phyloP scores from a whole-genome alignment of 495 filamentous ascomycete genomes.

The Aspergillus diversus region DNA sequence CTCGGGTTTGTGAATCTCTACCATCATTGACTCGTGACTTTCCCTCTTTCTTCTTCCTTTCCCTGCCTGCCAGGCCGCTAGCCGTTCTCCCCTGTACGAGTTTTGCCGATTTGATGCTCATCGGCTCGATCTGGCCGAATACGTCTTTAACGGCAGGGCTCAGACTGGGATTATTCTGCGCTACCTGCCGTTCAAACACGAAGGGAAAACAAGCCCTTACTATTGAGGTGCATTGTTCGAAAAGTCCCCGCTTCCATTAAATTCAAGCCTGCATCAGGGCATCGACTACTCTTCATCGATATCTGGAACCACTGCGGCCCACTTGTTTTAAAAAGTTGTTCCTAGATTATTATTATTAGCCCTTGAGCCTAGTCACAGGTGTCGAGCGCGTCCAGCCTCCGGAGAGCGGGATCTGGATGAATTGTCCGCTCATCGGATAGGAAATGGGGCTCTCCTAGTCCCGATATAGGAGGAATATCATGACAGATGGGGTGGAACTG shows the following conservation, averaged over 20 bases:
- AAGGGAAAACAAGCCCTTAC: neutral
- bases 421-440: constrained; percentile 17
- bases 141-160: neutral
- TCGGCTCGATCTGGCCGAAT: neutral
- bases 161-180: neutral
- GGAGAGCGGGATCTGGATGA: neutral
- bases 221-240: neutral
- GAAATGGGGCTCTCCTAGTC: neutral
- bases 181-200: neutral
- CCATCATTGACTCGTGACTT: neutral
- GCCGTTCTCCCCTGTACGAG: neutral
- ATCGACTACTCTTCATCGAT: neutral
- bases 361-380: neutral
- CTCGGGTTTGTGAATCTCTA: neutral
- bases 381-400: neutral
- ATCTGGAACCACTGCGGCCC: neutral
- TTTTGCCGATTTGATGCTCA: neutral
- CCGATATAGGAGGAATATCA: constrained; percentile 10
- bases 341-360: neutral
- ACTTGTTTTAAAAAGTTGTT: neutral
- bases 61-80: neutral
- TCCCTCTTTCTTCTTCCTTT: neutral
- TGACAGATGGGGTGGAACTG: constrained; percentile 9
- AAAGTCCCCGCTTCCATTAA: no score
- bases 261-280: no score